Evolutionary conservation across 2,329 filamentous ascomycete species (phyloP), one percentile per base, ranked within the genome.

Genomic region (Scytalidium sp.): DNA sequence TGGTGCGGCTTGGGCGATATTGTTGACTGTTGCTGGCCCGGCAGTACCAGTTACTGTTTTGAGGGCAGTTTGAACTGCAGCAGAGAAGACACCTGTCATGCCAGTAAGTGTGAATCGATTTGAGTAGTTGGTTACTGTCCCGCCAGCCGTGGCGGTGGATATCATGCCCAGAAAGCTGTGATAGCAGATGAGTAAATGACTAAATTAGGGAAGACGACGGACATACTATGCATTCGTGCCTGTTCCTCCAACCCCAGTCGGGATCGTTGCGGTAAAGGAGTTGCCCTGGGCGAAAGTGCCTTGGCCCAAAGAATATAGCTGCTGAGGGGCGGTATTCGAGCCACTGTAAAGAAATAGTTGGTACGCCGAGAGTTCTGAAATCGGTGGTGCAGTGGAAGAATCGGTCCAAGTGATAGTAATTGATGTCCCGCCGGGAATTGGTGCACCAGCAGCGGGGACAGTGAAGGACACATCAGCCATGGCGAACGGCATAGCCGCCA

Each of bases 81-180:
- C 52, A 1, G 75, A 67, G 59, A 85, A 85, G 3, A 68, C 68
- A 32, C 84, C 84, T 2, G 76, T 83, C 84, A 88, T 87, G 57
- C 75, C 76, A 10, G 72, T 72, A 46, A 87, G 69, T n/a, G 79
- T 76, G 67, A 89, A 89, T 53, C 84, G 82, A 45, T 70, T 59
- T 10, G 83, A 86, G 63, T 76, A 87, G 59, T 79, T 82, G 49
- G 75, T 78, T 19, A 83, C 70, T 3, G 74, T 76, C 25, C 77
- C 77, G 32, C 80, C 77, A n/a, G 74, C 72, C 17, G 73, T 71
- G 4, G 74, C 75, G 6, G 73, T 72, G 15, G 81, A 78, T 50
- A 79, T 68, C 64, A 87, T 83, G 55, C 78, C 77, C 15, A 84
- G 64, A 64, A 82, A 85, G 65, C 79, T 82, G 56, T n/a, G 9